Evolutionary conservation across 2,329 filamentous ascomycete species (phyloP).

Genomic region (Neonectria faginata): DNA sequence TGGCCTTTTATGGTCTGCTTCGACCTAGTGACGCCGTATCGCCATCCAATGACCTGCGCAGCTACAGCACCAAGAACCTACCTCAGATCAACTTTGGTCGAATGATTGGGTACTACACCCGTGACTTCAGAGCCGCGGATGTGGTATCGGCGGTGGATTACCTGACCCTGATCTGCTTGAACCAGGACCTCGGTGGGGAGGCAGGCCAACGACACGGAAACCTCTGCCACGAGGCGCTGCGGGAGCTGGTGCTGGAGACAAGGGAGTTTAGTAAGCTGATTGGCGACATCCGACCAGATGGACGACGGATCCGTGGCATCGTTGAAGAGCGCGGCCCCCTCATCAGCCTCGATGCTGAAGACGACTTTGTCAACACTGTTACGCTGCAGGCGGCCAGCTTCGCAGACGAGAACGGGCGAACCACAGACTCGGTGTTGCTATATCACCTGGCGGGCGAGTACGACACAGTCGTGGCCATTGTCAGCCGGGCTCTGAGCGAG

Average conservation of each 20-base stretch:
- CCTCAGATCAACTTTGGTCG: constrained; percentile 94
- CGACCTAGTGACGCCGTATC: constrained; percentile 85
- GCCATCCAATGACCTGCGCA: constrained; percentile 76
- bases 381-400: constrained; percentile 92
- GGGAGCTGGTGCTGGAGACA: constrained; percentile 95
- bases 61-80: constrained; percentile 73
- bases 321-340: constrained; percentile 87
- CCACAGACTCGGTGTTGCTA: constrained; percentile 91
- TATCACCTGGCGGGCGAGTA: constrained; percentile 97
- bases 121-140: constrained; percentile 92
- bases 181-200: constrained; percentile 81
- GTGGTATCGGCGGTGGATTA: constrained; percentile 94
- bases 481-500: constrained; percentile 91
- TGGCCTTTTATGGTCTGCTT: constrained; percentile 90
- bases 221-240: constrained; percentile 91
- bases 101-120: constrained; percentile 94
- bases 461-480: constrained; percentile 89
- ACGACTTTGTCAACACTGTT: constrained; percentile 90
- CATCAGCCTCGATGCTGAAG: constrained; percentile 82
- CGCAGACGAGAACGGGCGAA: constrained; percentile 93
- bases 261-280: constrained; percentile 94
- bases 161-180: constrained; percentile 89
- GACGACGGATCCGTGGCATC: constrained; percentile 84
- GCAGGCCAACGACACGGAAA: constrained; percentile 80
- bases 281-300: constrained; percentile 89